Conservation (phyloP, 1,284 basidiomycete species). For the Blastosporella zonata region DNA sequence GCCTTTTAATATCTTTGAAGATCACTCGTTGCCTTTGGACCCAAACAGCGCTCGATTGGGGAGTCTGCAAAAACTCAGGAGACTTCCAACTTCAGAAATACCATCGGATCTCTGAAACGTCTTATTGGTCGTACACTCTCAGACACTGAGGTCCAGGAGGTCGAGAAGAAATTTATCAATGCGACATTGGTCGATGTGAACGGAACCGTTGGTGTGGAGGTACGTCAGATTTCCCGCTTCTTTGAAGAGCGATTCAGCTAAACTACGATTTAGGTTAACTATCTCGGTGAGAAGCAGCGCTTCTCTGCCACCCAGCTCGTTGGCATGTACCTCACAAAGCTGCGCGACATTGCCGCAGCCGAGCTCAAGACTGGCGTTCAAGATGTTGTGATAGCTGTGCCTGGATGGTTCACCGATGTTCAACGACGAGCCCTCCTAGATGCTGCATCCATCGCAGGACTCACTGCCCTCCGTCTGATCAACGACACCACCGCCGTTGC, state of each 20-base stretch:
- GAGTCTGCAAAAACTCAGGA: slow-evolving; percentile 95
- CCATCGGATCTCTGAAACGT: slow-evolving; percentile 87
- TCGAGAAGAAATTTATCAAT: slow-evolving; percentile 89
- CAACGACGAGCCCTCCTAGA: slow-evolving; percentile 88
- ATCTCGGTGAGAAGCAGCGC: slow-evolving; percentile 73
- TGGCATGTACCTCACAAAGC: slow-evolving; percentile 83
- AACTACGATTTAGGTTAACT: slow-evolving; percentile 63
- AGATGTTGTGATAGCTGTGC: slow-evolving; percentile 91
- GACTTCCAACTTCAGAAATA: slow-evolving; percentile 97
- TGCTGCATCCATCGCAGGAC: slow-evolving; percentile 82
- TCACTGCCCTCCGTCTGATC: slow-evolving; percentile 89
- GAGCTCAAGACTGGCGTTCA: slow-evolving; percentile 86
- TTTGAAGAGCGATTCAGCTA: not conserved
- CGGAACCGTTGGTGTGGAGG: slow-evolving; percentile 82
- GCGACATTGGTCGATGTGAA: slow-evolving; percentile 79
- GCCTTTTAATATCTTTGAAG: slow-evolving; percentile 36
- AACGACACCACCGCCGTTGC: slow-evolving; percentile 93
- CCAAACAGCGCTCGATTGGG: slow-evolving; percentile 84
- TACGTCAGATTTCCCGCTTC: slow-evolving; percentile 33
- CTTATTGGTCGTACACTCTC: slow-evolving; percentile 75
- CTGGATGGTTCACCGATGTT: slow-evolving; percentile 91
- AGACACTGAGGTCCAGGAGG: slow-evolving; percentile 76
- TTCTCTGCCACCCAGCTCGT: slow-evolving; percentile 88
- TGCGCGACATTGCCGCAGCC: slow-evolving; percentile 78
- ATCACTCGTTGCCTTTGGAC: slow-evolving; percentile 89